Conservation (phyloP, 495 filamentous ascomycete genomes). For the Penicillium pulvis region DNA sequence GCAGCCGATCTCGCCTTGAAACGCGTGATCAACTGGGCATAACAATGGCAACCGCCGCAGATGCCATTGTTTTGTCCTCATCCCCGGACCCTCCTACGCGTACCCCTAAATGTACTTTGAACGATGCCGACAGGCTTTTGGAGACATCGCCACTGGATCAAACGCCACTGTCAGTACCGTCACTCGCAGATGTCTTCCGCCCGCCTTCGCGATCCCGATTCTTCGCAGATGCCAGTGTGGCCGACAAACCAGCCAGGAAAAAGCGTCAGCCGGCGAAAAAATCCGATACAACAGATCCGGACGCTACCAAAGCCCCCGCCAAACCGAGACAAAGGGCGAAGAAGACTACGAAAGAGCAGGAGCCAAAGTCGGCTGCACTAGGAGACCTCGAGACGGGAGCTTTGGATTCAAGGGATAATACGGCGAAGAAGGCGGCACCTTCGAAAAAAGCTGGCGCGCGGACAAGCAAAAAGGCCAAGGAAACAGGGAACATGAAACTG, state of each 20-base stretch:
- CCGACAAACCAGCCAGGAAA: slow-evolving; percentile 14
- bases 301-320: slow-evolving; percentile 8
- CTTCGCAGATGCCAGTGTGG: slow-evolving; percentile 22
- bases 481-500: slow-evolving; percentile 36
- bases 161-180: slow-evolving; percentile 36
- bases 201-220: slow-evolving; percentile 32
- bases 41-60: slow-evolving; percentile 35
- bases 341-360: slow-evolving; percentile 15
- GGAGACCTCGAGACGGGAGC: slow-evolving; percentile 1
- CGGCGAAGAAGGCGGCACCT: slow-evolving; percentile 19
- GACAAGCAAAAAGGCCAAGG: slow-evolving; percentile 22
- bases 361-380: slow-evolving; percentile 7
- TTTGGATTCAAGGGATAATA: slow-evolving; percentile 17
- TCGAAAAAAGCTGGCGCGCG: slow-evolving; percentile 27
- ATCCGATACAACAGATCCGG: neutral
- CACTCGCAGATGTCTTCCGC: slow-evolving; percentile 38
- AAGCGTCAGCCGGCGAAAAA: slow-evolving; percentile 16
- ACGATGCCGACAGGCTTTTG: slow-evolving; percentile 16
- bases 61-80: slow-evolving; percentile 45
- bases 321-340: slow-evolving; percentile 23
- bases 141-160: slow-evolving; percentile 19
- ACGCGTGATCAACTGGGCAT: slow-evolving; percentile 7
- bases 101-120: slow-evolving; percentile 19
- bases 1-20: neutral
- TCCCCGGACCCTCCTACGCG: slow-evolving; percentile 34